Evolutionary conservation across 768 basidiomycete species (phyloP), one percentile per base, ranked within the genome.

Genomic region (Xanthoconium purpureum): DNA sequence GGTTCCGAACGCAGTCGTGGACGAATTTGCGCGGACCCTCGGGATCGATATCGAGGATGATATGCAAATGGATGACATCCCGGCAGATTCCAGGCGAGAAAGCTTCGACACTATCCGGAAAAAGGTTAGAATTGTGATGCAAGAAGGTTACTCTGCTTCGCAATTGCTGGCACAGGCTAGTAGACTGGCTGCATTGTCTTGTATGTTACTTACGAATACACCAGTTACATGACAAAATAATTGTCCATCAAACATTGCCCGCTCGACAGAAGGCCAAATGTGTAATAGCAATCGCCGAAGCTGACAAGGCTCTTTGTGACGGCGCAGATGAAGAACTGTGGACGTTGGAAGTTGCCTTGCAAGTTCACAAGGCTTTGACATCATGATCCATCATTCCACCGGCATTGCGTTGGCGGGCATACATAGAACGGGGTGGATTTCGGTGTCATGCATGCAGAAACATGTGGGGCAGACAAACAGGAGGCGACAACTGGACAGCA

Each of bases 301-400:
- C 92, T 29, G 97, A 99, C 74, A 98, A 98, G 71, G 92, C 91
- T 0, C 75, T 99, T 24, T 92, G 90, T 62, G 96, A 98, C 60
- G 97, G 97, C 1, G 94, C 91, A 15, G 97, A 99, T 65, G 97
- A 99, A 72, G 97, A 98, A 70, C 75, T 99, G 24, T 97, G 96
- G 87, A 83, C 91, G 33, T 74, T 99, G 14, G 91, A 97, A 66
- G 87, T 93, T 35, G 94, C 85, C n/a, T 71, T 97, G 50, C 79
- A 83, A 24, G 77, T 96, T 15, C 80, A 88, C 66, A 91, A 88
- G 66, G 81, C 82, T 14, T 64, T 89, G 47, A 52, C 67, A 46
- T 66, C 45, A 38, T 68, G 50, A 40, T 9, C 17, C 38, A 50
- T 38, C 12, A 15, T 20, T 42, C 24, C 15, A 38, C 32, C 20